Evolutionary conservation across 176 grass and related monocot genomes (phyloP).

Genomic region (bread wheat (Triticum aestivum)): IWGSC_CS_RefSeq_v2.1 NC_057795.1:543911641-543912140

Average conservation of each 20-base stretch:
- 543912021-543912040: conserved; percentile 15
- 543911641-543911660: neutral
- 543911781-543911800: neutral
- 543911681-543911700: neutral
- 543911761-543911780: neutral
- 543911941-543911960: neutral
- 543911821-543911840: too few relatives aligned
- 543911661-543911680: neutral
- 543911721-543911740: neutral
- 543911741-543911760: too few relatives aligned
- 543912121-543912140: neutral
- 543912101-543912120: neutral
- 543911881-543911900: neutral
- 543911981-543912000: neutral
- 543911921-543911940: neutral
- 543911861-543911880: neutral
- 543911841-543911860: neutral
- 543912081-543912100: neutral
- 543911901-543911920: neutral
- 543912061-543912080: neutral
- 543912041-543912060: neutral
- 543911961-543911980: neutral
- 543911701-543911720: neutral
- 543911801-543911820: neutral
- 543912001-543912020: conserved; percentile 13